Base-by-base conservation (phyloP, 1,284 basidiomycete species). In the Malassezia yamatoensis region DNA sequence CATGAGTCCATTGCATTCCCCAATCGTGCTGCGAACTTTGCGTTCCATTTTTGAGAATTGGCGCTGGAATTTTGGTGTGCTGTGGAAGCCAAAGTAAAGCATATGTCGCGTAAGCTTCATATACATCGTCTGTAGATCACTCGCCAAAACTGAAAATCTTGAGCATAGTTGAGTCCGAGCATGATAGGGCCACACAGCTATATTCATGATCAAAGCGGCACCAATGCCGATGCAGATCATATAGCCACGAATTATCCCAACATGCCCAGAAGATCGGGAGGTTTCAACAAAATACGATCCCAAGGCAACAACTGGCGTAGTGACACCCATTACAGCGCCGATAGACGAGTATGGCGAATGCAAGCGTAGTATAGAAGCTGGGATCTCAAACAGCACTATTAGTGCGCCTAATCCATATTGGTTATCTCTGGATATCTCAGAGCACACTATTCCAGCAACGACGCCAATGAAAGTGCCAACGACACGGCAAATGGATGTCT, bases 381-480 rank as follows among this genome's bases (percentile, higher is more conserved):
- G 76, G 0, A 78, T 32, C 1, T 74, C 67, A 16, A 66, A 71
- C 3, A 71, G 58, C 1, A 76, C 76, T 1, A 75, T 71, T 13
- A 79, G 61, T 5, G 75, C 63, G 2, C 76, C 76, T 1, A 80
- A 64, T 0, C 72, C 78, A 54, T 77, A 79, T 0, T 76, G 65
- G 36, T 79, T 79, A 5, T 61, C 58, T 0, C 75, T 76, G 24
- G 78, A 77, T 12, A 76, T 58, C 9, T 73, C 70, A 51, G 68
- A 78, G 49, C 77, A 74, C 15, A 78, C 49, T 38, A 73, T 75
- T 5, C 75, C 78, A 5, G 70, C 57, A 3, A 79, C 41, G 0
- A 76, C 76, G 13, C 78, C 78, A 2, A 73, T 59, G 37, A 79
- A 68, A 3, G 78, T 79, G 12, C 78, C 78, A 3, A 76, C 52